phyloP scores from a whole-genome alignment of 345 rosid species.

The Eucalyptus urophylla region DNA sequence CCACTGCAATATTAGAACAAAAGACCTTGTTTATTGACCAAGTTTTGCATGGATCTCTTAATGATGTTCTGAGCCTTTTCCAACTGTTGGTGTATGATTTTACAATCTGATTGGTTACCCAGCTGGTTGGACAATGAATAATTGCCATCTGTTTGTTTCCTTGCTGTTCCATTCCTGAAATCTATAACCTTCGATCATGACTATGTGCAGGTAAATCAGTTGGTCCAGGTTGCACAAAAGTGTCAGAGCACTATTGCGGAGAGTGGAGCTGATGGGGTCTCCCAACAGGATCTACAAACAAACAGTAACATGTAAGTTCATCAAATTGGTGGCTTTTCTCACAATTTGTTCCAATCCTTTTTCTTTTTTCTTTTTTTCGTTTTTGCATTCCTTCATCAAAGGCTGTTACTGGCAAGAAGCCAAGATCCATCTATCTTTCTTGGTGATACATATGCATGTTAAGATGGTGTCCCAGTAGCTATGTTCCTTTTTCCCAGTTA shows the following conservation, averaged over 20 bases:
- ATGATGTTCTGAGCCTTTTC: background rate
- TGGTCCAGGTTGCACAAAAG: constrained; percentile 90
- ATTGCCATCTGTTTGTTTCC: background rate
- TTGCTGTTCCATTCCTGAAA: background rate
- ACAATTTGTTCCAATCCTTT: background rate
- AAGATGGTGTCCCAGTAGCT: background rate
- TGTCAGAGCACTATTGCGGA: constrained; percentile 91
- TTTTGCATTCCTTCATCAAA: background rate
- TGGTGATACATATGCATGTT: background rate
- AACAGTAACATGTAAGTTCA: constrained; percentile 81
- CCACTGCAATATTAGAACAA: background rate
- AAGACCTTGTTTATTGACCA: background rate
- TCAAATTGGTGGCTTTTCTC: background rate
- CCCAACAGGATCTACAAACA: constrained; percentile 84
- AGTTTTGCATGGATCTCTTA: background rate
- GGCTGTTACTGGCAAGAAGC: background rate
- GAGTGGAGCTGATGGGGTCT: constrained; percentile 84
- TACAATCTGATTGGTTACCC: background rate
- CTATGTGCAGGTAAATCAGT: constrained; percentile 64
- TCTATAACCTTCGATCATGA: background rate
- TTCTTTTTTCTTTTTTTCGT: background rate
- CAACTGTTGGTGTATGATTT: background rate
- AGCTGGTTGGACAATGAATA: background rate
- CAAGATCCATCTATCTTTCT: background rate
- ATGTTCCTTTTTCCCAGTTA: background rate